Percentiles rank a stretch among this genome's conserved stretches.
These are phyloP conservation scores for Pelargonium australe DNA, from an alignment of 441 rosid species.

Conservation along the genomic window DNA sequence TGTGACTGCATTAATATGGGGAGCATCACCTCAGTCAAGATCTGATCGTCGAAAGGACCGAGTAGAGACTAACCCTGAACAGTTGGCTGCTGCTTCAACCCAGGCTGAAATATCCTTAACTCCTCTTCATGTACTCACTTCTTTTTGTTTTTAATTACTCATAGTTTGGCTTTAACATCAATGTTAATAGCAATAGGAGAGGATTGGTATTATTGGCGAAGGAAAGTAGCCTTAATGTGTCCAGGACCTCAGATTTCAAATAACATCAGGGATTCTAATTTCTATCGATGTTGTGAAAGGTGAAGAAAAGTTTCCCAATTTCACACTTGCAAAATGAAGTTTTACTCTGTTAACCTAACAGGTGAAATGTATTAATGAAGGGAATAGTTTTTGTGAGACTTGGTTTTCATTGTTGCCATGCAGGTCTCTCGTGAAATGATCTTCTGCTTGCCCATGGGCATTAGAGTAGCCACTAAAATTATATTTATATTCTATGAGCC, in stretches of 20 bases:
- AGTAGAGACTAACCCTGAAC: constrained; percentile 96
- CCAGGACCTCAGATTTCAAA: background rate
- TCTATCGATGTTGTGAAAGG: background rate
- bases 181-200: background rate
- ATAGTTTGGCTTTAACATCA: background rate
- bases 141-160: background rate
- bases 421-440: too few species aligned
- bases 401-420: too few species aligned
- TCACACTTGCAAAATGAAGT: background rate
- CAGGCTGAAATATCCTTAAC: constrained; percentile 93
- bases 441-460: too few species aligned
- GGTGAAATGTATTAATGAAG: too few species aligned
- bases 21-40: constrained; percentile 93
- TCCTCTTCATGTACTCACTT: constrained; percentile 8
- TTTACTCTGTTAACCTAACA: too few species aligned
- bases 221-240: background rate
- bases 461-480: too few species aligned
- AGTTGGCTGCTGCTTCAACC: constrained; percentile 95
- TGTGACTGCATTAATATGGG: constrained; percentile 84
- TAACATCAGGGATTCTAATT: background rate
- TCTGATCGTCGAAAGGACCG: constrained; percentile 93
- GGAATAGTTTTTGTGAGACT: too few species aligned
- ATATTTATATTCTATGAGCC: background rate
- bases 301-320: background rate
- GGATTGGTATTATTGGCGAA: background rate